A percentile compares a stretch with the other conserved stretches of the same genome.
These are phyloP conservation scores for Plectosphaerella cucumerina DNA, from an alignment of 2,329 filamentous ascomycete genomes.

Conservation along the genomic window DNA sequence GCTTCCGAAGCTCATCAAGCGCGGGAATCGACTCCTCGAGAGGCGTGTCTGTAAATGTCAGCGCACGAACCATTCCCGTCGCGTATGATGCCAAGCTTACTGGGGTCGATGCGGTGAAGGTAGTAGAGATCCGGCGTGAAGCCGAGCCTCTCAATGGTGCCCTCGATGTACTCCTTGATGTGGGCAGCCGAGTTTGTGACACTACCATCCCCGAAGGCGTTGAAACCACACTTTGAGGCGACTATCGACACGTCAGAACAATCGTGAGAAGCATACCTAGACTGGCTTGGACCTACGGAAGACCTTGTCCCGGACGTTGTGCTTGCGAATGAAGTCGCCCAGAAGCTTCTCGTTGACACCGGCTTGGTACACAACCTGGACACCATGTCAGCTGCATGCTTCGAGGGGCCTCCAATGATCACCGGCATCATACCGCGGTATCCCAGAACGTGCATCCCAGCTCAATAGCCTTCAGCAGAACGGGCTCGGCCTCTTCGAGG, in stretches of 20 bases:
- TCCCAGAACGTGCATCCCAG: slow-evolving; percentile 42
- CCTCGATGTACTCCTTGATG: slow-evolving; percentile 43
- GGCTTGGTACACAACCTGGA: slow-evolving; percentile 38
- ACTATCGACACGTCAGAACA: slow-evolving; percentile 22
- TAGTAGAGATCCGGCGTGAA: slow-evolving; percentile 42
- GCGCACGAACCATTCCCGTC: not conserved
- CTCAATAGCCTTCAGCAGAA: slow-evolving; percentile 43
- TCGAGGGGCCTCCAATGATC: not conserved
- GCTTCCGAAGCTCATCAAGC: slow-evolving; percentile 39
- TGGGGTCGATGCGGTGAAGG: slow-evolving; percentile 38
- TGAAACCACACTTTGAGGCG: slow-evolving; percentile 43
- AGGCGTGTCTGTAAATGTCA: slow-evolving; percentile 27
- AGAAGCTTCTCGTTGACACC: slow-evolving; percentile 46
- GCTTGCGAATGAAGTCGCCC: slow-evolving; percentile 45
- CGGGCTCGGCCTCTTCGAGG: slow-evolving; percentile 41
- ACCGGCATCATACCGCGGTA: slow-evolving; percentile 28
- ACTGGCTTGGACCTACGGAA: slow-evolving; percentile 29
- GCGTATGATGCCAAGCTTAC: slow-evolving; percentile 18
- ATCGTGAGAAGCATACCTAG: not conserved
- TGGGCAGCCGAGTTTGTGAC: slow-evolving; percentile 41
- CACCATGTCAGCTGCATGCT: not conserved
- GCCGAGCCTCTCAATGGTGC: slow-evolving; percentile 42
- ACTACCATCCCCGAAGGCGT: slow-evolving; percentile 24
- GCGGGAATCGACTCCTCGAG: slow-evolving; percentile 42
- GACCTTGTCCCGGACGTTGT: slow-evolving; percentile 44